phyloP scores from a whole-genome alignment of 2,329 filamentous ascomycete species.

The Xylariaceae sp. region DNA sequence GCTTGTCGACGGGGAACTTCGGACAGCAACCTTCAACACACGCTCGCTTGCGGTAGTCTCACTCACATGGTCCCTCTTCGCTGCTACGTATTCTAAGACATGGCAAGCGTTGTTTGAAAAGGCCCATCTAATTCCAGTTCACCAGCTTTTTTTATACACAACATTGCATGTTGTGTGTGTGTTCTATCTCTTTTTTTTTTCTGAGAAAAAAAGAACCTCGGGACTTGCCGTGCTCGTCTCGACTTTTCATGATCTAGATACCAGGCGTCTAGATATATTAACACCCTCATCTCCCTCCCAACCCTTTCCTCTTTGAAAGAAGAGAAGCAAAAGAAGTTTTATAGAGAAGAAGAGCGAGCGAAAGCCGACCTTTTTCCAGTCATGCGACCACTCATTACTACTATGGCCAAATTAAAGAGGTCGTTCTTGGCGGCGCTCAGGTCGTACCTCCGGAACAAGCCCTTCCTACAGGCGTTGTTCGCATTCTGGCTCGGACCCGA shows the following conservation, averaged over 20 bases:
- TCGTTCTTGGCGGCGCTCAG: slow-evolving; percentile 51
- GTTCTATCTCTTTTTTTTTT: neutral
- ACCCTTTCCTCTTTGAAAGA: slow-evolving; percentile 10
- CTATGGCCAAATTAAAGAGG: slow-evolving; percentile 54
- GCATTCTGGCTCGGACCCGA: slow-evolving; percentile 48
- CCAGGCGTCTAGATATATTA: slow-evolving; percentile 6
- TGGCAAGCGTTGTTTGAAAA: slow-evolving; percentile 28
- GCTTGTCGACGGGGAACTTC: slow-evolving; percentile 28
- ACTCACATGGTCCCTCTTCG: slow-evolving; percentile 18
- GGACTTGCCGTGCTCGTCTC: slow-evolving; percentile 17
- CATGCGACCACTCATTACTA: slow-evolving; percentile 49
- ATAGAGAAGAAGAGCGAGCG: slow-evolving; percentile 5
- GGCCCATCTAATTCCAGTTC: slow-evolving; percentile 22
- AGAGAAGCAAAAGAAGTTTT: slow-evolving; percentile 3
- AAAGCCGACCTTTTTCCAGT: slow-evolving; percentile 26
- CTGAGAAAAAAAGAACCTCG: neutral
- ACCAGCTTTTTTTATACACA: slow-evolving; percentile 1
- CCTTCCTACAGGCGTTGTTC: slow-evolving; percentile 52
- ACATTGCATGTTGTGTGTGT: neutral
- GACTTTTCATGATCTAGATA: slow-evolving; percentile 26
- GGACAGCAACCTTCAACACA: slow-evolving; percentile 17
- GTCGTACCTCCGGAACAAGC: slow-evolving; percentile 55
- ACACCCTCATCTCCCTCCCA: slow-evolving; percentile 10
- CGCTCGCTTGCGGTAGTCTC: slow-evolving; percentile 17
- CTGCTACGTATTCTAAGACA: slow-evolving; percentile 23